Percentiles rank a stretch among this genome's conserved stretches.
phyloP scores from a whole-genome alignment of 202 grass and related monocot genomes.

The Zoysia matrella region DNA sequence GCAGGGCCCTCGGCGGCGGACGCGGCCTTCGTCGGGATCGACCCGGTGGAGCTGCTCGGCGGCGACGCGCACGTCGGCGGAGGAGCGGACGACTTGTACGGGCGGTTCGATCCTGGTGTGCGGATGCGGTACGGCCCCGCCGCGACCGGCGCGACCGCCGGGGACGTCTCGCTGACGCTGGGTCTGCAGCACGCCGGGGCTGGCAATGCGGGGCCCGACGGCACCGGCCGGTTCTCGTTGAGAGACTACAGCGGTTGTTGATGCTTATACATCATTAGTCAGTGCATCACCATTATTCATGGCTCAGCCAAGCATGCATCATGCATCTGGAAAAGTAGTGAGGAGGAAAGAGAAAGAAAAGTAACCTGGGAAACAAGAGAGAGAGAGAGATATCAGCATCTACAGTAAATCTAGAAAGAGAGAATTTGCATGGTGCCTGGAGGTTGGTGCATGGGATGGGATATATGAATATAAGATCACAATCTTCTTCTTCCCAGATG shows the following conservation, averaged over 20 bases:
- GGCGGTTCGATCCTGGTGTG: constrained; percentile 54
- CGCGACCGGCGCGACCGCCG: constrained; percentile 31
- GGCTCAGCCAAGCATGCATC: constrained; percentile 25
- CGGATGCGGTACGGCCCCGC: constrained; percentile 66
- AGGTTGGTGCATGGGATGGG: background rate
- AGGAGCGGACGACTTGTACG: constrained; percentile 66
- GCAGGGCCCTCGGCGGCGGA: constrained; percentile 51
- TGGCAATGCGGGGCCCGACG: constrained; percentile 58
- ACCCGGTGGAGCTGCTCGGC: constrained; percentile 74
- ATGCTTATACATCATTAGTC: constrained; percentile 40
- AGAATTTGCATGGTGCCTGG: constrained; percentile 38
- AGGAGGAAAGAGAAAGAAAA: background rate
- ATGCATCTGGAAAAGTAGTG: constrained; percentile 38
- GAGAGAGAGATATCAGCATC: background rate
- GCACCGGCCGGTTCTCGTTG: constrained; percentile 74
- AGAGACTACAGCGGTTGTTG: constrained; percentile 86
- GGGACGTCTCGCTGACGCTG: constrained; percentile 93
- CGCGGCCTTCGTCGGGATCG: constrained; percentile 56
- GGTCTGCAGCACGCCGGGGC: constrained; percentile 85
- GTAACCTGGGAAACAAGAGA: background rate
- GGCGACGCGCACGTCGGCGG: constrained; percentile 37
- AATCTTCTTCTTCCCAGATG: constrained; percentile 48
- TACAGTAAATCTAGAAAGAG: constrained; percentile 5
- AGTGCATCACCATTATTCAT: constrained; percentile 44
- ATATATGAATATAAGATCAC: constrained; percentile 56